Conservation (phyloP, 441 rosid genomes). For the Geranium incanum region DNA sequence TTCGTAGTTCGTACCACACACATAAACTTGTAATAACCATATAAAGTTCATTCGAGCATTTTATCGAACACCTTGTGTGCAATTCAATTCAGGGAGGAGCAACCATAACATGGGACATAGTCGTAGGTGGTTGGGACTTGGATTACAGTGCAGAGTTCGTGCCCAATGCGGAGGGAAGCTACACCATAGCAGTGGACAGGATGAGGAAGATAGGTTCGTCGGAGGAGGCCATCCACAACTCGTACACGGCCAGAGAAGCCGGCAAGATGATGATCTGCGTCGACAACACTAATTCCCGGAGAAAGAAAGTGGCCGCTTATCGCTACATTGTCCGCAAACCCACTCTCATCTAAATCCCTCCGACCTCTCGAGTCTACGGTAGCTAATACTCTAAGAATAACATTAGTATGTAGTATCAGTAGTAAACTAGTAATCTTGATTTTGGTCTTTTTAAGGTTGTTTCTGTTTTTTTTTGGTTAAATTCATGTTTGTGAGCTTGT, state of each 20-base stretch:
- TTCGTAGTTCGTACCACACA: slow-evolving; percentile 13
- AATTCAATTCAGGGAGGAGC: slow-evolving; percentile 51
- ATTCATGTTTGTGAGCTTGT: slow-evolving; percentile 20
- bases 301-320: slow-evolving; percentile 84
- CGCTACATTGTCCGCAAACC: slow-evolving; percentile 79
- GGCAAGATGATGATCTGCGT: slow-evolving; percentile 86
- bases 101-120: slow-evolving; percentile 88
- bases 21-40: background rate
- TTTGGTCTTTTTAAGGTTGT: slow-evolving; percentile 9
- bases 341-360: slow-evolving; percentile 18
- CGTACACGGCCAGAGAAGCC: slow-evolving; percentile 57
- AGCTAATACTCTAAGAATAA: background rate
- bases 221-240: slow-evolving; percentile 72
- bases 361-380: no score
- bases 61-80: background rate
- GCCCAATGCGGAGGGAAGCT: slow-evolving; percentile 67
- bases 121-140: slow-evolving; percentile 94
- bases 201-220: slow-evolving; percentile 39
- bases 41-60: background rate
- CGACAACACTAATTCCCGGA: slow-evolving; percentile 67
- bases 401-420: slow-evolving; percentile 5
- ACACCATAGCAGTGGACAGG: slow-evolving; percentile 75
- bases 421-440: slow-evolving; percentile 10
- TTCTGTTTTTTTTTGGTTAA: slow-evolving; percentile 4
- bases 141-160: slow-evolving; percentile 92